These are phyloP conservation scores for Phytopythium mirpurense DNA, from an alignment of 352 stramenopile genomes.

Conservation along the genomic window DNA sequence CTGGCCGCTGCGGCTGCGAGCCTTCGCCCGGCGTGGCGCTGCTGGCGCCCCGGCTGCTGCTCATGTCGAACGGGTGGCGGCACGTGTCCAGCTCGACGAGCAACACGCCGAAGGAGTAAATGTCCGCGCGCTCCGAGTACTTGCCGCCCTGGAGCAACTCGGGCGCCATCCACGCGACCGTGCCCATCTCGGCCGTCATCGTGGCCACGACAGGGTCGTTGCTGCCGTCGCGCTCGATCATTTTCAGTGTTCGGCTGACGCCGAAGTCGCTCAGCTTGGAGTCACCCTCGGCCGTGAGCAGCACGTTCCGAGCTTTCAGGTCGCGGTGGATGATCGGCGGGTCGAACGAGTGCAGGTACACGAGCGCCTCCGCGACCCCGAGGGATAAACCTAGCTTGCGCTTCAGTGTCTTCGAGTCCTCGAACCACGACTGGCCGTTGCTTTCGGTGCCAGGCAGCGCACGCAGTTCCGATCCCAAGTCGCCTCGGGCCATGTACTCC, in stretches of 20 bases:
- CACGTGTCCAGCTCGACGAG: conserved; percentile 28
- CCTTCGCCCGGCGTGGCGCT: background rate
- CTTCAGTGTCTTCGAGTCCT: background rate
- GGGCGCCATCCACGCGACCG: conserved; percentile 32
- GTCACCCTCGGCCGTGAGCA: conserved; percentile 20
- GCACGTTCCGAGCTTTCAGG: conserved; percentile 39
- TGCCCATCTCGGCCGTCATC: conserved; percentile 35
- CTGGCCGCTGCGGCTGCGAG: background rate
- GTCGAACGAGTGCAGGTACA: conserved; percentile 39
- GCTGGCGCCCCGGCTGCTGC: background rate
- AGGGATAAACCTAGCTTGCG: conserved; percentile 21
- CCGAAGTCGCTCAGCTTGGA: conserved; percentile 31
- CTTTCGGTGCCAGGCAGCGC: background rate
- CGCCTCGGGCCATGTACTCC: conserved; percentile 32
- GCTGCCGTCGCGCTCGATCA: conserved; percentile 20
- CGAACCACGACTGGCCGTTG: conserved; percentile 8
- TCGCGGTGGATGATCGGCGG: conserved; percentile 44
- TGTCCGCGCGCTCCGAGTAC: conserved; percentile 28
- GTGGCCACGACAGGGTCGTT: conserved; percentile 10
- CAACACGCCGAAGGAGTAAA: conserved; percentile 36
- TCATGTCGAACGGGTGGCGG: conserved; percentile 15
- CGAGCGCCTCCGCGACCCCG: conserved; percentile 27
- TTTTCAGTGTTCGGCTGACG: conserved; percentile 15
- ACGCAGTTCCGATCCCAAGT: conserved; percentile 22
- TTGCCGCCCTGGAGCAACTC: conserved; percentile 25